A percentile compares a stretch with the other conserved stretches of the same genome.
Conservation (phyloP, 768 basidiomycete species). For the Symmetrospora coprosmae region DNA sequence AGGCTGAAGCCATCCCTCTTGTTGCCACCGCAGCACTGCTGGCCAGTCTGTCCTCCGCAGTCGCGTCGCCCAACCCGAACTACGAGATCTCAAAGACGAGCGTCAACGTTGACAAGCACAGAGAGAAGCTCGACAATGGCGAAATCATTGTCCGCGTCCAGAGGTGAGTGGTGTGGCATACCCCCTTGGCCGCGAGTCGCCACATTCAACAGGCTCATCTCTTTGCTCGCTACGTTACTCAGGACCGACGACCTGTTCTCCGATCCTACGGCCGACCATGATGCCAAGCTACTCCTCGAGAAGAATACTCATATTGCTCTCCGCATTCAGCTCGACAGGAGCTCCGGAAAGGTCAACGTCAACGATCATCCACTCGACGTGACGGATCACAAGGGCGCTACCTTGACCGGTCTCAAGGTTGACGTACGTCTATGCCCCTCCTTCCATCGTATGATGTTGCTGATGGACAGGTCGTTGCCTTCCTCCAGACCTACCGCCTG, state of each 20-base stretch:
- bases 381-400: background rate
- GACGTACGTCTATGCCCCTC: background rate
- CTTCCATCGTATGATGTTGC: no score
- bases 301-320: slow-evolving; percentile 5
- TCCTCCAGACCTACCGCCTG: background rate
- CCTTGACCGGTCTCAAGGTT: background rate
- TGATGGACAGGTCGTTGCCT: no score
- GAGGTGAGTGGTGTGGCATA: background rate
- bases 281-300: slow-evolving; percentile 4
- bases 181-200: background rate
- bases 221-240: background rate
- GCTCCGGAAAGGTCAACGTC: slow-evolving; percentile 9
- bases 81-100: slow-evolving; percentile 12
- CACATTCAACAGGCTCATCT: no score
- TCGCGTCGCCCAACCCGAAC: slow-evolving; percentile 10
- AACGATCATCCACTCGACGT: slow-evolving; percentile 7
- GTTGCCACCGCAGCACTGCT: no score
- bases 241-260: slow-evolving; percentile 17
- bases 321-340: slow-evolving; percentile 3
- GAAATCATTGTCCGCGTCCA: slow-evolving; percentile 13
- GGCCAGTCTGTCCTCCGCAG: no score
- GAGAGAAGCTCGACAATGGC: slow-evolving; percentile 10
- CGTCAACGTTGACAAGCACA: slow-evolving; percentile 12
- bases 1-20: no score
- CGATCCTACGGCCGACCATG: background rate